Evolutionary conservation across 352 stramenopile species (phyloP), one percentile per base, ranked within the genome.

Genomic region (Phytophthora pseudosyringae): DNA sequence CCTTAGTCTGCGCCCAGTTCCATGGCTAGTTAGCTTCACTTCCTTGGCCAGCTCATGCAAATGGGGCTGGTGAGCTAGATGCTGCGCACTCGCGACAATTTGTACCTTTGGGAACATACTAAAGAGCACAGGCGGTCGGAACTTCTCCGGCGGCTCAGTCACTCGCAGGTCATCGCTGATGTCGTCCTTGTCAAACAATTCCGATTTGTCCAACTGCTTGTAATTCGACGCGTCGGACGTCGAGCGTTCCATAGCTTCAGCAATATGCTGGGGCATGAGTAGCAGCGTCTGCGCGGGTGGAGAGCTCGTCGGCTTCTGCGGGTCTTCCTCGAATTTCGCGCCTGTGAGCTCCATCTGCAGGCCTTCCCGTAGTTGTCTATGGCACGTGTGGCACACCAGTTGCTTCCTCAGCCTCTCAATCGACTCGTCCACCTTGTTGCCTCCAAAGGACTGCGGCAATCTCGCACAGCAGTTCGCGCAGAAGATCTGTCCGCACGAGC

Each of bases 41-140:
- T 79, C 74, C 55, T 78, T 81, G 15, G 57, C 74, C 53, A 81
- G 18, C 21, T 72, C 73, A 47, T 91, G 71, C 5, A 93, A 66
- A 44, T 87, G 81, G 3, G 83, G 77, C 52, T 92, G 81, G 25
- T 93, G 84, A 0, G 78, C 82, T 9, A 93, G 72, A 53, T 93
- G 86, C 64, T 94, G 86, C 2, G 88, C 84, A 21, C 82, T 92
- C 9, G 84, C 71, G 26, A 93, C 84, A 45, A 95, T 94, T 49
- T 93, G 83, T 8, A 94, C 88, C 54, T 91, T 94, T 0, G 88
- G 88, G 26, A 95, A 95, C 81, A 95, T 93, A 43, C 74, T 83
- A 58, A 93, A 95, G 10, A 95, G 63, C 31, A 75, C 59, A 1
- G 78, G 59, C 0, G 80, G 66, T n/a, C 85, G 72, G 12, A 63